Evolutionary conservation across 1,284 basidiomycete species (phyloP).

Genomic region (Lentinula novae-zelandiae): DNA sequence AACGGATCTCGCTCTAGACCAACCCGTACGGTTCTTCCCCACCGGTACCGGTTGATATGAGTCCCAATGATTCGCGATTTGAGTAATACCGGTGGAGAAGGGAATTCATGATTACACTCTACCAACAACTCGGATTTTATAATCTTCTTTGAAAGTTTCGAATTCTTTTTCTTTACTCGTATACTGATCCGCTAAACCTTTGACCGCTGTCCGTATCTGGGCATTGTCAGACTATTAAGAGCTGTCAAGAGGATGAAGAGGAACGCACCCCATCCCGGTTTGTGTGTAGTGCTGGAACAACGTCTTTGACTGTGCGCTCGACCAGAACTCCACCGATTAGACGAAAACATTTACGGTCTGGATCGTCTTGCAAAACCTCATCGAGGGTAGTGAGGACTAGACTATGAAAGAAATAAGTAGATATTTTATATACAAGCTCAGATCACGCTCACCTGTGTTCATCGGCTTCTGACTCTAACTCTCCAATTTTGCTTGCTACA

Average conservation of each 20-base stretch:
- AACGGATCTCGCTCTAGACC: too few species aligned
- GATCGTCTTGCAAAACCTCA: conserved; percentile 74
- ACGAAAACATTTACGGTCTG: conserved; percentile 93
- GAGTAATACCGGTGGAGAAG: too few species aligned
- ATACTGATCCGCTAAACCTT: conserved; percentile 79
- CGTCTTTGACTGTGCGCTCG: conserved; percentile 94
- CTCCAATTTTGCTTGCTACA: conserved; percentile 87
- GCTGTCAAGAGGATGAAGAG: conserved; percentile 1
- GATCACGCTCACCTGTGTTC: conserved; percentile 68
- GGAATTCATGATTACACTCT: not conserved
- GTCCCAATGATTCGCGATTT: too few species aligned
- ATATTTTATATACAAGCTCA: not conserved
- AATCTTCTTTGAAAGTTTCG: conserved; percentile 77
- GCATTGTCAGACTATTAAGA: conserved; percentile 10
- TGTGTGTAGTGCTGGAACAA: conserved; percentile 84
- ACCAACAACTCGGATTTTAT: conserved; percentile 67
- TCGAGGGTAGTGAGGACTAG: conserved; percentile 88
- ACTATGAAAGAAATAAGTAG: conserved; percentile 37
- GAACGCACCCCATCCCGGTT: conserved; percentile 76
- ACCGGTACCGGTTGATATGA: too few species aligned
- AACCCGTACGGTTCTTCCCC: too few species aligned
- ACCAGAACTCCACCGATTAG: conserved; percentile 95
- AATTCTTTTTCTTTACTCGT: conserved; percentile 86
- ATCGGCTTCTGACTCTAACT: conserved; percentile 90
- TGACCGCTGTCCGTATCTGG: conserved; percentile 79